A percentile compares a stretch with the other conserved stretches of the same genome.
These are phyloP conservation scores for Phyllosticta citriasiana DNA, from an alignment of 2,329 filamentous ascomycete species.

Conservation along the genomic window DNA sequence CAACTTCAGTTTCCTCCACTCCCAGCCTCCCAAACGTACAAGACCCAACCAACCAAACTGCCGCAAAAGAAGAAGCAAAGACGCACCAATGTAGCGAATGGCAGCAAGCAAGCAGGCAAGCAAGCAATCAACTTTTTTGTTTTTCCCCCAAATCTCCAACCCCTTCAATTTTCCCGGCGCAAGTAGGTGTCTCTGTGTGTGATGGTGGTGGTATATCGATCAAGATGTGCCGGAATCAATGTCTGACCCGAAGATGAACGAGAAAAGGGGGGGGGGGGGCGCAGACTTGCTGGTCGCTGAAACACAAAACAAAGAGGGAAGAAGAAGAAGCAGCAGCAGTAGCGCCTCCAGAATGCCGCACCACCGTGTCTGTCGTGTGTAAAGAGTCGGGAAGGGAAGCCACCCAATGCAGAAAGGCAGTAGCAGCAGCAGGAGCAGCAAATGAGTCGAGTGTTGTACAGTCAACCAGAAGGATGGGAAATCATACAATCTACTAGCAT, in stretches of 20 bases:
- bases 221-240: not conserved
- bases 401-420: not conserved
- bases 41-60: no score
- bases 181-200: not conserved
- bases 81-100: not conserved
- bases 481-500: not conserved
- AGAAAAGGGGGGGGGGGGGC: not conserved
- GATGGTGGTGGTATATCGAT: not conserved
- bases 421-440: not conserved
- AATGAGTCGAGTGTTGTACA: not conserved
- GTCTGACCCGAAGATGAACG: not conserved
- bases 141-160: not conserved
- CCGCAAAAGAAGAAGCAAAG: not conserved
- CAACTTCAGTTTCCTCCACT: not conserved
- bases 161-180: not conserved
- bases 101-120: not conserved
- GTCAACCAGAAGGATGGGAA: not conserved
- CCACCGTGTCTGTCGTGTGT: not conserved
- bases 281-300: not conserved
- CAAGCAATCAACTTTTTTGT: not conserved
- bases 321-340: not conserved
- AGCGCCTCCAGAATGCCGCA: not conserved
- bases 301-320: not conserved
- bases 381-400: not conserved
- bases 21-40: not conserved